Evolutionary conservation across 768 basidiomycete genomes (phyloP).

Genomic region (Leccinum boreale): DNA sequence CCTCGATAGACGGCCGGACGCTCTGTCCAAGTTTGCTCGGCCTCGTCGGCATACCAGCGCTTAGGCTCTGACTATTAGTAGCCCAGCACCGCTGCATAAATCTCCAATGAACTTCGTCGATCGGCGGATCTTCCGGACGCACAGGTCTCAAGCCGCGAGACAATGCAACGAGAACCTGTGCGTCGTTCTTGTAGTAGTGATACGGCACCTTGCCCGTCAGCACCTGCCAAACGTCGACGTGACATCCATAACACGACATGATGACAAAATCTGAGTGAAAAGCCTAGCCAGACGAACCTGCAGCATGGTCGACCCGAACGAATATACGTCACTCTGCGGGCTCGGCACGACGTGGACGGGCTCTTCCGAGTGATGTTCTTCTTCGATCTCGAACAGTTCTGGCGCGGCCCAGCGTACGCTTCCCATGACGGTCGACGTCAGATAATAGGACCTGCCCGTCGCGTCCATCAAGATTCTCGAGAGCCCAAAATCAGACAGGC

Average conservation of each 20-base stretch:
- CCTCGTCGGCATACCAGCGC: not conserved
- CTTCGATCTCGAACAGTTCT: slow-evolving; percentile 32
- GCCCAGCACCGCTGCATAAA: slow-evolving; percentile 27
- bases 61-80: slow-evolving; percentile 13
- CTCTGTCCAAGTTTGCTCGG: not conserved
- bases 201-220: slow-evolving; percentile 24
- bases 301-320: slow-evolving; percentile 34
- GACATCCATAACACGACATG: not conserved
- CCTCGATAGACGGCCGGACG: slow-evolving; percentile 13
- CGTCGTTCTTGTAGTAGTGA: slow-evolving; percentile 21
- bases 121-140: not conserved
- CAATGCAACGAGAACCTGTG: slow-evolving; percentile 22
- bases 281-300: slow-evolving; percentile 17
- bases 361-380: slow-evolving; percentile 22
- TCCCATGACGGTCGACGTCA: slow-evolving; percentile 37
- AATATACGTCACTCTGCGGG: slow-evolving; percentile 40
- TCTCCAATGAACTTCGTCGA: slow-evolving; percentile 9
- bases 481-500: slow-evolving; percentile 38
- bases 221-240: slow-evolving; percentile 18
- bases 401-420: slow-evolving; percentile 49
- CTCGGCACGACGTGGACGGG: slow-evolving; percentile 9
- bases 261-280: not conserved
- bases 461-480: slow-evolving; percentile 28
- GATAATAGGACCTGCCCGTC: slow-evolving; percentile 16
- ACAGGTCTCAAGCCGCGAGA: slow-evolving; percentile 12